Conservation (phyloP, 805 yeast genomes). For the Candida argentea region DNA sequence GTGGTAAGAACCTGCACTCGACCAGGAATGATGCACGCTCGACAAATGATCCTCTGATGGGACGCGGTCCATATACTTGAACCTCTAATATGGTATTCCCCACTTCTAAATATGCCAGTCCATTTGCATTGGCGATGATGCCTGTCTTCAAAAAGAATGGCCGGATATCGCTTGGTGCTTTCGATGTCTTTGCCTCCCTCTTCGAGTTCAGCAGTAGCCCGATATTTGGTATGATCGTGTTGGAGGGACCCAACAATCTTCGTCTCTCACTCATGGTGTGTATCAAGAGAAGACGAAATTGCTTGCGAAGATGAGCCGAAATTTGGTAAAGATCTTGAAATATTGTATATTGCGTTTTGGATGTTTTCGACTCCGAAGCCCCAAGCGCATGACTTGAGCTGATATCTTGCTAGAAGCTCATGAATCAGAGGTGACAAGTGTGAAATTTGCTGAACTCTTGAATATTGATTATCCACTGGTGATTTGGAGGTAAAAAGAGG, state of each 20-base stretch:
- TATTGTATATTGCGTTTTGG: no score
- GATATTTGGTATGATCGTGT: conserved; percentile 34
- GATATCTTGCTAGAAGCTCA: no score
- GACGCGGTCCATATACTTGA: conserved; percentile 83
- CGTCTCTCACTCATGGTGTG: conserved; percentile 53
- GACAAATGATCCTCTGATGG: conserved; percentile 63
- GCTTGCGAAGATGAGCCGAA: no score
- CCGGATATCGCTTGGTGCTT: conserved; percentile 18
- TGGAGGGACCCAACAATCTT: conserved; percentile 75
- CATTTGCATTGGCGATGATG: conserved; percentile 60
- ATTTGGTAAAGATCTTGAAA: no score
- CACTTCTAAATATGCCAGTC: conserved; percentile 72
- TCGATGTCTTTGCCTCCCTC: conserved; percentile 5
- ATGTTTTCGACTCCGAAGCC: no score
- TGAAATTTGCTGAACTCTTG: no score
- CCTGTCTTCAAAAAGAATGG: conserved; percentile 54
- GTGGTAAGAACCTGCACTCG: conserved; percentile 44
- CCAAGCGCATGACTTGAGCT: no score
- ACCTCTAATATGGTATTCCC: conserved; percentile 54
- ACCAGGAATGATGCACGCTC: conserved; percentile 60
- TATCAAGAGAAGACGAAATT: no score
- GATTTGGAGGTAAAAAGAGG: no score
- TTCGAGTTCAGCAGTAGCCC: conserved; percentile 7
- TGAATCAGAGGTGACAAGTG: no score
- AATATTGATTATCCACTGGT: no score